phyloP scores from a whole-genome alignment of 108 stramenopile genomes.

The Stephanodiscus triporus region DNA sequence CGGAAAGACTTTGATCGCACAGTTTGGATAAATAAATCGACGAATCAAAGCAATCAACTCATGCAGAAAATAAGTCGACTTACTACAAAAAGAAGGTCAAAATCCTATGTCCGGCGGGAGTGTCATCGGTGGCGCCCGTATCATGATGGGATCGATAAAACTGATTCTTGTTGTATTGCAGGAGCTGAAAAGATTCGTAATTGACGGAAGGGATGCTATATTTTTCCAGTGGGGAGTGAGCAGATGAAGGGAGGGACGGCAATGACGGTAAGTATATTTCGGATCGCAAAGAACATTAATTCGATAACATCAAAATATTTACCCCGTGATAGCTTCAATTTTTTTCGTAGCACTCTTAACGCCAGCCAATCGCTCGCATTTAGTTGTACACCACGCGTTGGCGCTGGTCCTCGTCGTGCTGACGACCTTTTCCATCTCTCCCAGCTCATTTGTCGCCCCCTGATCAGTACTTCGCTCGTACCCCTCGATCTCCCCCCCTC shows the following conservation, averaged over 20 bases:
- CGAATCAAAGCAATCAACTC: no score
- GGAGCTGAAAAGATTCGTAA: slow-evolving; percentile 69
- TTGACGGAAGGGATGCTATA: slow-evolving; percentile 50
- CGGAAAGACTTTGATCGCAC: slow-evolving; percentile 35
- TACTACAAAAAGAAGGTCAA: slow-evolving; percentile 86
- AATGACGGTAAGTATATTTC: background rate
- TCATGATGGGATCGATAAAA: slow-evolving; percentile 82
- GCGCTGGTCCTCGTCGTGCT: slow-evolving; percentile 66
- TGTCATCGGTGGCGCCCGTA: slow-evolving; percentile 50
- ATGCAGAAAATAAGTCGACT: background rate
- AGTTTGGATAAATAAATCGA: background rate
- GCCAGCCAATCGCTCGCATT: slow-evolving; percentile 50
- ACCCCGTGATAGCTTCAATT: slow-evolving; percentile 60
- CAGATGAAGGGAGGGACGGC: background rate
- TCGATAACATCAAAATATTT: background rate
- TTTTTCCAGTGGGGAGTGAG: background rate
- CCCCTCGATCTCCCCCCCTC: slow-evolving; percentile 44
- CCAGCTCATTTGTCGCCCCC: slow-evolving; percentile 53
- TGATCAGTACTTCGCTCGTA: slow-evolving; percentile 61
- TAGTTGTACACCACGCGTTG: slow-evolving; percentile 63
- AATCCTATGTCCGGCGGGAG: slow-evolving; percentile 76
- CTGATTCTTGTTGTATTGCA: slow-evolving; percentile 55
- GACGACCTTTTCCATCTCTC: slow-evolving; percentile 64
- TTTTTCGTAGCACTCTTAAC: slow-evolving; percentile 48
- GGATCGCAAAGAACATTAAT: background rate